phyloP scores from a whole-genome alignment of 2,329 filamentous ascomycete genomes.

The Sporothrix inflata region DNA sequence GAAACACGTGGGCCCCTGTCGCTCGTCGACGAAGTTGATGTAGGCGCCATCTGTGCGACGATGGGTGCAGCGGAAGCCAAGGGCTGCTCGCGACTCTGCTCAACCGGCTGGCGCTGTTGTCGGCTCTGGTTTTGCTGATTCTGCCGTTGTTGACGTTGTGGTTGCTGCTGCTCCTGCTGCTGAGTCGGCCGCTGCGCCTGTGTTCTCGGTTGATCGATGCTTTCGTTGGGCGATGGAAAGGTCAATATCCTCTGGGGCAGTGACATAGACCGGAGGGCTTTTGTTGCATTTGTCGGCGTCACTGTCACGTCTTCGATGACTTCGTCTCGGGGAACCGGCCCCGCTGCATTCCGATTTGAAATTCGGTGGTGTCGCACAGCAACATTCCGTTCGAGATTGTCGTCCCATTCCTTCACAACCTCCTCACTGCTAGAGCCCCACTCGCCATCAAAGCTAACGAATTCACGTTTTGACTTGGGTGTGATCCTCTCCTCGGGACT shows the following conservation, averaged over 20 bases:
- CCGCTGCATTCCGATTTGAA: constrained; percentile 35
- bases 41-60: constrained; percentile 10
- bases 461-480: constrained; percentile 52
- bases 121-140: constrained; percentile 3
- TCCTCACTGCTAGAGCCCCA: constrained; percentile 54
- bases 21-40: constrained; percentile 46
- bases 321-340: constrained; percentile 39
- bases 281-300: constrained; percentile 56
- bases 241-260: constrained; percentile 48
- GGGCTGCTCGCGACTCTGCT: neutral
- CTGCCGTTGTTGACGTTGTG: neutral
- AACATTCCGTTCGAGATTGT: constrained; percentile 57
- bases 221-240: constrained; percentile 44
- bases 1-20: constrained; percentile 56
- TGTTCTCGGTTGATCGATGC: constrained; percentile 34
- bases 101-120: neutral
- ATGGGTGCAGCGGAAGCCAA: constrained; percentile 28
- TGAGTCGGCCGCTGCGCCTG: constrained; percentile 29
- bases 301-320: constrained; percentile 53
- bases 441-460: constrained; percentile 61
- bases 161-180: constrained; percentile 37
- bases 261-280: constrained; percentile 53
- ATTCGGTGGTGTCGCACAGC: constrained; percentile 53
- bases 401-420: constrained; percentile 59
- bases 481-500: constrained; percentile 47